Evolutionary conservation across 2,329 filamentous ascomycete genomes (phyloP).

Genomic region (Ceratocystis alfenasii): DNA sequence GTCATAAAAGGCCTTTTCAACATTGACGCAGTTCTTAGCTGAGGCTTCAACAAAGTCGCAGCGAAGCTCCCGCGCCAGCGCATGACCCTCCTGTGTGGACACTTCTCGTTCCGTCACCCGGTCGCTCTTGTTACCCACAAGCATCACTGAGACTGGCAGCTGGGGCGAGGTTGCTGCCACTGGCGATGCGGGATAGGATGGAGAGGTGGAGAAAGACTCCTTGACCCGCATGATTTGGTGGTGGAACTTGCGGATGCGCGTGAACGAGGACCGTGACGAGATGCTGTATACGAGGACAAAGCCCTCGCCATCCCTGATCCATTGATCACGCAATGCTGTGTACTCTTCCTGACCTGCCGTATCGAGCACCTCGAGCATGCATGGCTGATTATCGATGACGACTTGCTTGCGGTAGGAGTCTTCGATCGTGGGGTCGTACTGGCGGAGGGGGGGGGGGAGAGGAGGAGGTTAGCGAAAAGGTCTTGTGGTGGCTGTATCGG

Average conservation of each 20-base stretch:
- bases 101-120: constrained; percentile 91
- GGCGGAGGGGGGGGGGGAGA: not conserved
- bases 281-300: constrained; percentile 98
- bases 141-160: constrained; percentile 81
- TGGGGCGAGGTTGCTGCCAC: constrained; percentile 48
- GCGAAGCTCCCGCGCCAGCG: constrained; percentile 77
- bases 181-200: constrained; percentile 64
- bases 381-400: constrained; percentile 86
- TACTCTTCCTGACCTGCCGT: constrained; percentile 98
- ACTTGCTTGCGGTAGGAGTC: constrained; percentile 82
- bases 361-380: constrained; percentile 95
- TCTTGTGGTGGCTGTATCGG: constrained; percentile 6
- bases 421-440: constrained; percentile 82
- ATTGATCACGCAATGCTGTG: constrained; percentile 89
- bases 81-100: constrained; percentile 88
- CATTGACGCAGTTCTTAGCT: constrained; percentile 95
- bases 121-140: constrained; percentile 98
- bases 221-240: constrained; percentile 96
- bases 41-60: constrained; percentile 97
- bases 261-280: constrained; percentile 89
- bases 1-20: constrained; percentile 97
- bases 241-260: constrained; percentile 88
- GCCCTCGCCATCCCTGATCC: constrained; percentile 95
- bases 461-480: too few relatives aligned
- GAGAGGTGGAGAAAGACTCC: constrained; percentile 68